A percentile compares a stretch with the other conserved stretches of the same genome.
These are phyloP conservation scores for Teratosphaeria epicoccoides DNA, from an alignment of 2,329 filamentous ascomycete species.

Conservation along the genomic window DNA sequence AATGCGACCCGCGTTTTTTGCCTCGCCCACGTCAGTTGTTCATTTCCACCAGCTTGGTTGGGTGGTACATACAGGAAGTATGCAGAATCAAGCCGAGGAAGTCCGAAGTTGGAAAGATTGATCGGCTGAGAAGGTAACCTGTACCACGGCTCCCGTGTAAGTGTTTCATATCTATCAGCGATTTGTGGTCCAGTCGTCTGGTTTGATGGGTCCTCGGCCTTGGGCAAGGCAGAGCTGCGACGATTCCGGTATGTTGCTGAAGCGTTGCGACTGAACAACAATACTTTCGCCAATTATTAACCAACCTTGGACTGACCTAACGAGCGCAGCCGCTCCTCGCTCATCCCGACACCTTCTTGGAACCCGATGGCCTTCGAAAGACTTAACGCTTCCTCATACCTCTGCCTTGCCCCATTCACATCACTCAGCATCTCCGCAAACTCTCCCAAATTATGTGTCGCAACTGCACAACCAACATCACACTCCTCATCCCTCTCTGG, in stretches of 20 bases:
- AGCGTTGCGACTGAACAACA: neutral
- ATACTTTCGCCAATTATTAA: neutral
- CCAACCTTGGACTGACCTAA: neutral
- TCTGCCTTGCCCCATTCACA: conserved; percentile 51
- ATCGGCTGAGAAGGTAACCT: neutral
- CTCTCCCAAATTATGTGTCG: conserved; percentile 78
- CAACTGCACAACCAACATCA: conserved; percentile 69
- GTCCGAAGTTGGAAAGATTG: neutral
- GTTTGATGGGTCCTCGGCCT: neutral
- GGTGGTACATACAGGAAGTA: neutral
- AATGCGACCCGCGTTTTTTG: neutral
- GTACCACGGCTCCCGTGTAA: neutral
- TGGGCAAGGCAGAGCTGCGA: neutral
- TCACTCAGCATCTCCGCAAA: conserved; percentile 67
- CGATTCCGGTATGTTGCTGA: neutral
- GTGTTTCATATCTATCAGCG: neutral
- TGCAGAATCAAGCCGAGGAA: neutral
- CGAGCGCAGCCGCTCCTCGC: conserved; percentile 27
- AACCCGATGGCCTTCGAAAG: conserved; percentile 43
- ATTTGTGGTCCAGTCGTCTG: neutral
- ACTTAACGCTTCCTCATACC: conserved; percentile 58
- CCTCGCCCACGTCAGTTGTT: neutral
- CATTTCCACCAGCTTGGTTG: neutral
- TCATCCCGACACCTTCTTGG: conserved; percentile 34
- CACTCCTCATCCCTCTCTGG: conserved; percentile 66